phyloP scores from a whole-genome alignment of 129 eudicot species.

The Helianthus annuus region HanXRQr2.0-SUNRISE NC_035444.2:61415497-61415996 shows the following conservation, averaged over 20 bases:
- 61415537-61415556: no score
- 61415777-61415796: neutral
- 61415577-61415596: neutral
- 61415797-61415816: neutral
- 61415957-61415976: neutral
- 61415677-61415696: neutral
- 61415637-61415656: neutral
- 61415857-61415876: neutral
- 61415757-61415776: neutral
- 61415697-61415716: neutral
- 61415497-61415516: no score
- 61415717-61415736: neutral
- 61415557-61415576: no score
- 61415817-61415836: neutral
- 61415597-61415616: neutral
- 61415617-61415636: neutral
- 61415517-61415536: no score
- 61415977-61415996: slow-evolving; percentile 1
- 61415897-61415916: neutral
- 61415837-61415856: neutral
- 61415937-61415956: neutral
- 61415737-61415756: neutral
- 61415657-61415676: neutral
- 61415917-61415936: neutral
- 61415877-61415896: neutral